Percentiles rank a stretch among this genome's conserved stretches.
These are phyloP conservation scores for Aureobasidium subglaciale DNA, from an alignment of 2,329 filamentous ascomycete species.

Conservation along the genomic window DNA sequence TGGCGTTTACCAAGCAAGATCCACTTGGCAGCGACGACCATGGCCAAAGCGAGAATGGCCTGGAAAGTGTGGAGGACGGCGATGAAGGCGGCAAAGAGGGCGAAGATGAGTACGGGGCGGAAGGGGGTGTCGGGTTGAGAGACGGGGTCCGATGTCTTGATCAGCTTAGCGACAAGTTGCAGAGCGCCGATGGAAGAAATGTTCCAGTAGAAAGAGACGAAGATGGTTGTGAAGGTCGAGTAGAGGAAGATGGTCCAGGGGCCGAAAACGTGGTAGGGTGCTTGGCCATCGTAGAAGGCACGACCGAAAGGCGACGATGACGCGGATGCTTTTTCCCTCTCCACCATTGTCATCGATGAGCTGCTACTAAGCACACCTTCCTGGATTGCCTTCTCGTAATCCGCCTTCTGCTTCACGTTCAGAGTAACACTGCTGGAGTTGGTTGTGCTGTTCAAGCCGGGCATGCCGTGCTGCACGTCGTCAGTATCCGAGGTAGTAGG, in stretches of 20 bases:
- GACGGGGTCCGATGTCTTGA: slow-evolving; percentile 19
- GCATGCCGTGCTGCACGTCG: background rate
- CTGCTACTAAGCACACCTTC: slow-evolving; percentile 9
- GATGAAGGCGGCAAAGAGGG: slow-evolving; percentile 35
- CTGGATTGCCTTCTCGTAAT: background rate
- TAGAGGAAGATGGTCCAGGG: slow-evolving; percentile 45
- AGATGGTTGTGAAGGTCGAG: slow-evolving; percentile 40
- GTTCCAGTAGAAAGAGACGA: slow-evolving; percentile 47
- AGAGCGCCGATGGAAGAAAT: slow-evolving; percentile 42
- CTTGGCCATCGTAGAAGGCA: slow-evolving; percentile 47
- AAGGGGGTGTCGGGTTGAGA: slow-evolving; percentile 11
- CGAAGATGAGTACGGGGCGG: slow-evolving; percentile 35
- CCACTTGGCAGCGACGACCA: slow-evolving; percentile 47
- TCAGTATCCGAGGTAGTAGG: background rate
- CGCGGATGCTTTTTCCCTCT: background rate
- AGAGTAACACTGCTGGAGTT: slow-evolving; percentile 7
- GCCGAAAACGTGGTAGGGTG: slow-evolving; percentile 45
- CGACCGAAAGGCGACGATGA: slow-evolving; percentile 45
- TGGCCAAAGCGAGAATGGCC: slow-evolving; percentile 36
- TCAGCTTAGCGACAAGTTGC: slow-evolving; percentile 36
- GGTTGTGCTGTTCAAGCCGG: slow-evolving; percentile 1
- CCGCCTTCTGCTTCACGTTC: slow-evolving; percentile 2
- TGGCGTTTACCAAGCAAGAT: slow-evolving; percentile 43
- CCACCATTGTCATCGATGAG: slow-evolving; percentile 10
- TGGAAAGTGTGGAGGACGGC: slow-evolving; percentile 39